These are phyloP conservation scores for Pseudevernia furfuracea DNA, from an alignment of 495 filamentous ascomycete species.

Conservation along the genomic window DNA sequence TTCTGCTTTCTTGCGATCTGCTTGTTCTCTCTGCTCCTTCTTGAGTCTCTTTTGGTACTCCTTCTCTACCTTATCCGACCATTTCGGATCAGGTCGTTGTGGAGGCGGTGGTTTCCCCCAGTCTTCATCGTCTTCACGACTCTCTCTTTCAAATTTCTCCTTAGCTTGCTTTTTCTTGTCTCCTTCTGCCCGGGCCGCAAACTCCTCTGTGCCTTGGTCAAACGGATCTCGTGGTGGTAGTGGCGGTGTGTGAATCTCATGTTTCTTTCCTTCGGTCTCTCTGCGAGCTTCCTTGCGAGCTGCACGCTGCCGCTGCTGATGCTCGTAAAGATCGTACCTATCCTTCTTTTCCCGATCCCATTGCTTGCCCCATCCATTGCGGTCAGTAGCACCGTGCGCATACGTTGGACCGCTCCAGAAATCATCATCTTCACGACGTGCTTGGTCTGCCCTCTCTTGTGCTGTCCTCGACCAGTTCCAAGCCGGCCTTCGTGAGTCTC, in stretches of 20 bases:
- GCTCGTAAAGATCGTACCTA: background rate
- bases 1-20: background rate
- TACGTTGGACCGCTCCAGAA: background rate
- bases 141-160: background rate
- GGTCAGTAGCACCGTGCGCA: background rate
- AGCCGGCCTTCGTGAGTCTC: background rate
- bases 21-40: background rate
- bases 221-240: background rate
- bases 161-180: background rate
- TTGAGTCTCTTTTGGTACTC: background rate
- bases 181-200: background rate
- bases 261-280: background rate
- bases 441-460: constrained; percentile 1
- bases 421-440: background rate
- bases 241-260: background rate
- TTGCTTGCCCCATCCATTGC: background rate
- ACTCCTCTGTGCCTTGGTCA: background rate
- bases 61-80: background rate
- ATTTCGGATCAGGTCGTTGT: background rate
- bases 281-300: constrained; percentile 3
- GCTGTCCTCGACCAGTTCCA: background rate
- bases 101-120: background rate
- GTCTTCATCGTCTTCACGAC: background rate
- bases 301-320: background rate
- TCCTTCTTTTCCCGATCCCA: background rate